phyloP scores from a whole-genome alignment of 2,329 filamentous ascomycete species.

The Fusarium sterilihyphosum region DNA sequence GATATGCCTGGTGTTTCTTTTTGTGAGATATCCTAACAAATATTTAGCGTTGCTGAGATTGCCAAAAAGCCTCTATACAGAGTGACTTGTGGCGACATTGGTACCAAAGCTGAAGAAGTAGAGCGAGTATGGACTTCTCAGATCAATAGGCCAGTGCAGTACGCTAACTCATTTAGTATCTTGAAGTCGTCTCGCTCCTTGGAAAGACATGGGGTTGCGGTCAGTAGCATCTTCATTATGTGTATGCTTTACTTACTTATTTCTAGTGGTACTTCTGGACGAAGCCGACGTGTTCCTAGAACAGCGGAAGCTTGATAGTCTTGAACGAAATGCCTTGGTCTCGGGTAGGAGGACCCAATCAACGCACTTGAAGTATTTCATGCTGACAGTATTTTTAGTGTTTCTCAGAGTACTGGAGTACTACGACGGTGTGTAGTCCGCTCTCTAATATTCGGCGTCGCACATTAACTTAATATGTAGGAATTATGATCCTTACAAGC shows the following conservation, averaged over 20 bases:
- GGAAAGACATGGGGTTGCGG: constrained; percentile 10
- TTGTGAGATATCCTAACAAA: accelerated
- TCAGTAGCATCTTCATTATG: accelerated
- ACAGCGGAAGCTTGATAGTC: background rate
- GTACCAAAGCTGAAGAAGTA: background rate
- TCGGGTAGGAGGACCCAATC: accelerated
- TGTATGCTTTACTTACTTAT: accelerated
- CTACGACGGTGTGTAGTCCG: background rate
- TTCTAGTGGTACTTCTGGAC: background rate
- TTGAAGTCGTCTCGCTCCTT: background rate
- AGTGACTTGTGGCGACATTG: background rate
- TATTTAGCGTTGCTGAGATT: background rate
- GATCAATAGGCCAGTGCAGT: accelerated
- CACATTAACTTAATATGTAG: accelerated
- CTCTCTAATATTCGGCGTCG: accelerated
- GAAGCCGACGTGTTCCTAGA: constrained; percentile 19
- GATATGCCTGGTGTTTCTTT: accelerated
- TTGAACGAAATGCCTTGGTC: background rate
- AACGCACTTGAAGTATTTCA: accelerated
- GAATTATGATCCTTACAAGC: background rate
- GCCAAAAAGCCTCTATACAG: background rate
- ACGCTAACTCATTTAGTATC: background rate
- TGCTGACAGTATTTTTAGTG: accelerated
- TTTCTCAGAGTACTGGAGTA: background rate
- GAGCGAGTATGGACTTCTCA: background rate